Base-by-base conservation (phyloP, 148 eudicot genomes). In the Rhododendron williamsianum region DNA sequence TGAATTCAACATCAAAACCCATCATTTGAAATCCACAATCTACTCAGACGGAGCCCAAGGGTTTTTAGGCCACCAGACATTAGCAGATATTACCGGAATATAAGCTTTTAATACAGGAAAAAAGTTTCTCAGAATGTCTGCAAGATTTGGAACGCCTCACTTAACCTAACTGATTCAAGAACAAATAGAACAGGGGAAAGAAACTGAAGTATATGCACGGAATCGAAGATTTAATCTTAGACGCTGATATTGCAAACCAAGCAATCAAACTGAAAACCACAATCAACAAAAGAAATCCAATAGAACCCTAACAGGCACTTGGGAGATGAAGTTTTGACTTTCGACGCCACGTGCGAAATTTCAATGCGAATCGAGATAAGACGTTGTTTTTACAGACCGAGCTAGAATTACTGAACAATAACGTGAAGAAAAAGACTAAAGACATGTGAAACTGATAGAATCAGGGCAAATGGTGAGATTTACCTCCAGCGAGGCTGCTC, bases 401-500 rank as follows among this genome's bases (percentile, higher is more conserved):
- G 4, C 33, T 25, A 30, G 8, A 6, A 85, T n/a, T 43, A 76
- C 52, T 16, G 46, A 81, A 54, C 48, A 81, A 11, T 21, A 81
- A 81, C 46, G 38, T 19, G 48, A 78, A 30, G 15, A 9, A 52
- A 71, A 38, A 36, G 27, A 6, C 4, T 0, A 7, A 36, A 76
- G 65, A 27, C 23, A 56, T 10, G 67, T 13, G 51, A 72, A 78
- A 76, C 4, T 6, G n/a, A 76, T 9, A 76, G 71, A 84, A 36
- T 33, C 51, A 84, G 80, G 78, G 72, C 23, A 74, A 16, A 6
- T 25, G 52, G 74, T 51, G 54, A 35, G 48, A 60, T 41, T 82
- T 78, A 88, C 89, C 87, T 81, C 85, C 76, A 10, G 43, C 43
- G 58, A 45, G 45, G 48, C 23, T 73, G 86, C 43, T 85, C 74